Conservation (phyloP, 2,329 filamentous ascomycete genomes). For the Microsporum audouinii region DNA sequence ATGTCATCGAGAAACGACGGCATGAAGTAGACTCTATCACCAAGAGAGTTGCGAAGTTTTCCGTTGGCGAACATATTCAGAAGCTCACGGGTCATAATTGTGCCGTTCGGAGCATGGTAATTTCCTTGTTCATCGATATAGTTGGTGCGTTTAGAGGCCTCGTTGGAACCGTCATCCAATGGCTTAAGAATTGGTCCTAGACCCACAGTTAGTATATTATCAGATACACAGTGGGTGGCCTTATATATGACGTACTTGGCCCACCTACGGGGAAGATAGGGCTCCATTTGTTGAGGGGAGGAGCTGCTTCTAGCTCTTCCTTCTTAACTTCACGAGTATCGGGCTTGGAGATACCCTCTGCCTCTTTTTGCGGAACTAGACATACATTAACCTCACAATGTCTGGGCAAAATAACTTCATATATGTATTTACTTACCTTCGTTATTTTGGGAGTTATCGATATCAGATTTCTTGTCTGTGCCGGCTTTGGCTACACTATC, state of each 20-base stretch:
- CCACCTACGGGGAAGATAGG: not conserved
- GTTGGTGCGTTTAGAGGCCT: not conserved
- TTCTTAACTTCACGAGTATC: not conserved
- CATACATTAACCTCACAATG: not conserved
- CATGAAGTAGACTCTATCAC: conserved; percentile 18
- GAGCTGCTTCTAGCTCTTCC: not conserved
- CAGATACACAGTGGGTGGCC: not conserved
- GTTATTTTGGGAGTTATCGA: not conserved
- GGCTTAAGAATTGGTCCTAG: not conserved
- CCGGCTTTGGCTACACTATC: too few species aligned
- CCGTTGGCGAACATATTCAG: conserved; percentile 7
- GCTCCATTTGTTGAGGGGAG: not conserved
- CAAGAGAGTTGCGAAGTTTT: conserved; percentile 12
- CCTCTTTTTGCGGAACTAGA: not conserved
- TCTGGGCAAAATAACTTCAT: not conserved
- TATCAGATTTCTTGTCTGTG: not conserved
- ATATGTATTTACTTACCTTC: not conserved
- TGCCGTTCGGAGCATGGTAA: conserved; percentile 12
- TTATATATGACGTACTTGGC: not conserved
- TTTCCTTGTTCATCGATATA: not conserved
- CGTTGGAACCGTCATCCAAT: not conserved
- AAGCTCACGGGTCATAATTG: conserved; percentile 4
- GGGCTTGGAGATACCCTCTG: not conserved
- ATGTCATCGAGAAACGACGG: conserved; percentile 18
- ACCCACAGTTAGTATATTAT: not conserved